These are phyloP conservation scores for Magnusiomyces ingens DNA, from an alignment of 1,139 yeast species.

Conservation along the genomic window DNA sequence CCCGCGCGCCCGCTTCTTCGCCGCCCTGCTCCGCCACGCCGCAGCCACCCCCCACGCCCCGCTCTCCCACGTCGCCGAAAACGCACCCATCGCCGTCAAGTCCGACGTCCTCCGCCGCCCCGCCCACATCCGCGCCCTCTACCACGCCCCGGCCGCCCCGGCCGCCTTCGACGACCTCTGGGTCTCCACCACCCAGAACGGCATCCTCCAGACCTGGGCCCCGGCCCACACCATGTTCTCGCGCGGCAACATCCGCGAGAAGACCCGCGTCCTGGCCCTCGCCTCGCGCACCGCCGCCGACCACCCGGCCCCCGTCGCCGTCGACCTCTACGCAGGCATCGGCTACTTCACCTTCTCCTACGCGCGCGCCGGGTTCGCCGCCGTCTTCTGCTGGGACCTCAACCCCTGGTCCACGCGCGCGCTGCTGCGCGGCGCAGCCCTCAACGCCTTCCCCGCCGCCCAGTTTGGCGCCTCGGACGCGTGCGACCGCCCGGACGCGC, in stretches of 20 bases:
- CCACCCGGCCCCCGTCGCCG: conserved; percentile 35
- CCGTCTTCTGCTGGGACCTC: conserved; percentile 71
- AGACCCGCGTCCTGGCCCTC: conserved; percentile 47
- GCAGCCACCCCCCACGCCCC: conserved; percentile 26
- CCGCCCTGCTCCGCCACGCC: no score
- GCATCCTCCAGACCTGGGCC: conserved; percentile 75
- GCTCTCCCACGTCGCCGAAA: conserved; percentile 63
- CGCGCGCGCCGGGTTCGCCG: conserved; percentile 39
- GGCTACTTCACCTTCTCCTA: conserved; percentile 80
- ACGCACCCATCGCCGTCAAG: conserved; percentile 55
- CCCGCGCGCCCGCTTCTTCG: neutral
- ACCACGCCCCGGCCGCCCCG: conserved; percentile 53
- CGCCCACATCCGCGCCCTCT: conserved; percentile 5
- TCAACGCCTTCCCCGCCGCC: no score
- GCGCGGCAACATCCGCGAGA: conserved; percentile 82
- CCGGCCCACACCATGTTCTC: conserved; percentile 84
- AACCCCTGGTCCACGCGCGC: conserved; percentile 48
- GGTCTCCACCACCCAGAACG: conserved; percentile 51
- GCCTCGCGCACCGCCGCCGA: neutral
- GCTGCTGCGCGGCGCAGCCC: no score
- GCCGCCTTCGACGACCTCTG: conserved; percentile 64
- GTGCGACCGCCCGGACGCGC: no score
- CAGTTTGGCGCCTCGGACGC: no score
- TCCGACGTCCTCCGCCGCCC: conserved; percentile 14
- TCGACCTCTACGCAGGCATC: conserved; percentile 78